phyloP scores from a whole-genome alignment of 805 yeast genomes.

The Blastobotrys mokoenaii region DNA sequence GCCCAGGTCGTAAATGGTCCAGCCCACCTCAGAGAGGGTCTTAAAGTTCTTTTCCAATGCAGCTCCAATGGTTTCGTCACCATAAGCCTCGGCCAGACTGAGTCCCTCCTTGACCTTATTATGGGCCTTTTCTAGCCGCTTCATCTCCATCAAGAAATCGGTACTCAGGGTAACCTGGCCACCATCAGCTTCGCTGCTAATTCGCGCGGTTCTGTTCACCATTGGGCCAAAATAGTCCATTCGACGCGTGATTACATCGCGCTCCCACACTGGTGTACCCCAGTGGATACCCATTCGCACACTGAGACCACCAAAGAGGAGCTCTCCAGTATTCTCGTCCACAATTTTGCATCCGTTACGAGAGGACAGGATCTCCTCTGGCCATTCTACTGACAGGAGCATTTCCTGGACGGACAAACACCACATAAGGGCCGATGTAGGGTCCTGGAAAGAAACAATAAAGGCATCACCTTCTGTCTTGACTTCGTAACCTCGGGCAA shows the following conservation, averaged over 20 bases:
- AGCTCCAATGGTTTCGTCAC: conserved; percentile 40
- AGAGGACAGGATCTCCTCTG: conserved; percentile 76
- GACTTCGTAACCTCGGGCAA: conserved; percentile 96
- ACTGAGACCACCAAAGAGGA: conserved; percentile 78
- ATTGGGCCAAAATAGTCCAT: conserved; percentile 99
- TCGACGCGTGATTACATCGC: conserved; percentile 88
- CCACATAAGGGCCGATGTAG: conserved; percentile 86
- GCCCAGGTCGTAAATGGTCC: conserved; percentile 61
- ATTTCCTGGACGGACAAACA: conserved; percentile 88
- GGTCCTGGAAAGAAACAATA: conserved; percentile 93
- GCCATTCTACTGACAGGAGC: conserved; percentile 85
- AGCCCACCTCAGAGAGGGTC: conserved; percentile 61
- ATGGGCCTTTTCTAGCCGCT: conserved; percentile 32
- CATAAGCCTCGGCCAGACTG: conserved; percentile 34
- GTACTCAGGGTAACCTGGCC: conserved; percentile 90
- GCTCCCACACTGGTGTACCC: conserved; percentile 95
- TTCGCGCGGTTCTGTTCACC: conserved; percentile 92
- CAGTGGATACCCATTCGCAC: conserved; percentile 98
- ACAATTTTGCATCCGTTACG: conserved; percentile 76
- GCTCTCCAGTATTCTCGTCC: conserved; percentile 43
- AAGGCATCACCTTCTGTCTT: conserved; percentile 99
- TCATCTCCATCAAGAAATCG: conserved; percentile 70
- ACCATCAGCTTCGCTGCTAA: conserved; percentile 92
- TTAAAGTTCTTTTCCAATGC: conserved; percentile 57
- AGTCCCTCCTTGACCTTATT: conserved; percentile 22